A percentile compares a stretch with the other conserved stretches of the same genome.
phyloP scores from a whole-genome alignment of 768 basidiomycete species.

The Rhodotorula graminis region DNA sequence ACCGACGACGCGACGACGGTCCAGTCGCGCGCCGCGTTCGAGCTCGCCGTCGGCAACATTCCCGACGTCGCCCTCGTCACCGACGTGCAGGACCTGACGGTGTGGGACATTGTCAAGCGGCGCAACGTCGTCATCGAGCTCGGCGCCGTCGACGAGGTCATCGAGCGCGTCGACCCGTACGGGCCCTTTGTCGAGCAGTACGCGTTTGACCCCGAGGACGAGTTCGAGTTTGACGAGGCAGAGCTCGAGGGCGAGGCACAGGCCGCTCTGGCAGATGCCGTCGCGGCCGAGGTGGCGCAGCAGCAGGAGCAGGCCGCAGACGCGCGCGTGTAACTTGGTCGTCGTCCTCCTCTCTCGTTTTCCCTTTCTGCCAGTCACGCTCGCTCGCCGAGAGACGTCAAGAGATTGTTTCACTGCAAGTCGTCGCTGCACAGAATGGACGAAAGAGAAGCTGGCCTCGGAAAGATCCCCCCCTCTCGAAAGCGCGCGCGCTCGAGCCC shows the following conservation, averaged over 20 bases:
- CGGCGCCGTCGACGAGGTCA: constrained; percentile 69
- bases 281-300: background rate
- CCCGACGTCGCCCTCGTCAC: constrained; percentile 59
- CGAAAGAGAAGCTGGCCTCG: too few relatives aligned
- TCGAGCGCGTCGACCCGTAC: constrained; percentile 36
- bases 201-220: constrained; percentile 3
- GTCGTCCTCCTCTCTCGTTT: background rate
- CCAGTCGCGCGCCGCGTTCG: constrained; percentile 47
- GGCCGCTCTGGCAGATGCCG: background rate
- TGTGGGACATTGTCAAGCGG: constrained; percentile 81
- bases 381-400: background rate
- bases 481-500: too few relatives aligned
- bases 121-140: constrained; percentile 74
- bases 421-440: too few relatives aligned
- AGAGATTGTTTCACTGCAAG: background rate
- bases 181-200: constrained; percentile 56
- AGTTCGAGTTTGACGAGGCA: constrained; percentile 18
- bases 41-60: constrained; percentile 65
- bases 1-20: background rate
- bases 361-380: too few relatives aligned
- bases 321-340: background rate
- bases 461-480: background rate
- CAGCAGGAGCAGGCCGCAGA: background rate
- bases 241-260: constrained; percentile 7
- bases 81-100: constrained; percentile 62